phyloP scores from a whole-genome alignment of 2,329 filamentous ascomycete genomes.

The Apiospora hydei region DNA sequence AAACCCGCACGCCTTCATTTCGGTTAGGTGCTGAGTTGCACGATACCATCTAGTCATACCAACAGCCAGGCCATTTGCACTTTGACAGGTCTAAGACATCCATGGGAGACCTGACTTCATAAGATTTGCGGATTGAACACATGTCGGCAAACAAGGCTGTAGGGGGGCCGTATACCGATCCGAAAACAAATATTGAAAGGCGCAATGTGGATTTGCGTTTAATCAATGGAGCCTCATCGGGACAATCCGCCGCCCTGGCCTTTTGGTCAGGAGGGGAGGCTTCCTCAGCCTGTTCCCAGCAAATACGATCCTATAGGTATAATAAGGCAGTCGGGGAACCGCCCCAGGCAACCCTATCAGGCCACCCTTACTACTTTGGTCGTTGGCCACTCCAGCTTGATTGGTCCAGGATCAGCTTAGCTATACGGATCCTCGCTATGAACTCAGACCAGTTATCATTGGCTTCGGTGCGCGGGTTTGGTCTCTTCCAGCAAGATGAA shows the following conservation, averaged over 20 bases:
- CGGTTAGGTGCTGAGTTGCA: too few species aligned
- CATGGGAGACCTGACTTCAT: background rate
- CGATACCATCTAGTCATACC: too few species aligned
- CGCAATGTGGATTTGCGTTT: too few species aligned
- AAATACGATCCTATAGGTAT: background rate
- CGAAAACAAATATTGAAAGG: too few species aligned
- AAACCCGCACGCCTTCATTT: background rate
- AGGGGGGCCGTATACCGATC: too few species aligned
- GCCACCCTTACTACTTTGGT: background rate
- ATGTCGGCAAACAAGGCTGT: background rate
- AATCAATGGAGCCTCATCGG: too few species aligned
- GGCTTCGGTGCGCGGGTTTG: conserved; percentile 14
- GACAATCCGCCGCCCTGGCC: too few species aligned
- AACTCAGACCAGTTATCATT: conserved; percentile 1
- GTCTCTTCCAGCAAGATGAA: conserved; percentile 1
- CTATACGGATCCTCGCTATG: conserved; percentile 16
- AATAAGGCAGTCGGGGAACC: background rate
- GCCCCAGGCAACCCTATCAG: background rate
- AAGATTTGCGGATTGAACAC: too few species aligned
- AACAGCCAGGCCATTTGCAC: background rate
- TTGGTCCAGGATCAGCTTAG: background rate
- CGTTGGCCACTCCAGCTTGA: background rate
- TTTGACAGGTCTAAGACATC: background rate
- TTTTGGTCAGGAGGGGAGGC: too few species aligned
- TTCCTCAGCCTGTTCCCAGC: background rate